Percentiles rank a stretch among this genome's conserved stretches.
phyloP scores from a whole-genome alignment of 2,329 filamentous ascomycete genomes.

The Sporothrix pseudoabietina region DNA sequence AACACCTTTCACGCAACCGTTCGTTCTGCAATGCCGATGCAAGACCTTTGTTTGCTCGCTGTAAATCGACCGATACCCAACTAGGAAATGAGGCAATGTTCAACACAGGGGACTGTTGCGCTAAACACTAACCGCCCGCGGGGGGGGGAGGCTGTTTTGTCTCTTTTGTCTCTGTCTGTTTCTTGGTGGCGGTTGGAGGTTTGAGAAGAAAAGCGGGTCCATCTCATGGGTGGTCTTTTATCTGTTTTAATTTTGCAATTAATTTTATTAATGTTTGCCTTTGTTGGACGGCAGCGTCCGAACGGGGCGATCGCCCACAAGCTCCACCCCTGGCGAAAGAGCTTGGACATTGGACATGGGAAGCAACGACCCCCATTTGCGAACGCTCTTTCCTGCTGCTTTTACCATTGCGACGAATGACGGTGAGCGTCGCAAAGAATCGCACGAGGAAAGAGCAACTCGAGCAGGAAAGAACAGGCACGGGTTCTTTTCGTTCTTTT shows the following conservation, averaged over 20 bases:
- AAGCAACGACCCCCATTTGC: slow-evolving; percentile 2
- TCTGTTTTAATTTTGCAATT: slow-evolving; percentile 20
- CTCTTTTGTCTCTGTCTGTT: neutral
- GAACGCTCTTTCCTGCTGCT: neutral
- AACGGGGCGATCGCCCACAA: slow-evolving; percentile 17
- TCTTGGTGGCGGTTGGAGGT: slow-evolving; percentile 10
- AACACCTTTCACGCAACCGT: neutral
- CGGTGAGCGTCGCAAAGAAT: neutral
- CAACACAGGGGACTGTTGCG: slow-evolving; percentile 4
- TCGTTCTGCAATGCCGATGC: neutral
- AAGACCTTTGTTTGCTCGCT: neutral
- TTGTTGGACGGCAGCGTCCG: slow-evolving; percentile 28
- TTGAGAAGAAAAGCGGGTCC: neutral
- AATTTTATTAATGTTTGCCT: neutral
- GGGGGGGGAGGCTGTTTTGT: neutral
- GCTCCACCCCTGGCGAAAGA: neutral
- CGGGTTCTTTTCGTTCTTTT: neutral
- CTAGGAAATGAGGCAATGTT: slow-evolving; percentile 5
- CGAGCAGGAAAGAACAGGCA: neutral
- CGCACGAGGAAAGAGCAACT: neutral
- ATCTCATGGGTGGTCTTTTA: neutral
- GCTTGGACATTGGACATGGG: neutral
- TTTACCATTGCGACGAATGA: neutral
- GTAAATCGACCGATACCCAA: neutral
- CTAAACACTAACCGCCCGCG: neutral